These are phyloP conservation scores for Cadophora sp. DNA, from an alignment of 2,329 filamentous ascomycete genomes.

Conservation along the genomic window DNA sequence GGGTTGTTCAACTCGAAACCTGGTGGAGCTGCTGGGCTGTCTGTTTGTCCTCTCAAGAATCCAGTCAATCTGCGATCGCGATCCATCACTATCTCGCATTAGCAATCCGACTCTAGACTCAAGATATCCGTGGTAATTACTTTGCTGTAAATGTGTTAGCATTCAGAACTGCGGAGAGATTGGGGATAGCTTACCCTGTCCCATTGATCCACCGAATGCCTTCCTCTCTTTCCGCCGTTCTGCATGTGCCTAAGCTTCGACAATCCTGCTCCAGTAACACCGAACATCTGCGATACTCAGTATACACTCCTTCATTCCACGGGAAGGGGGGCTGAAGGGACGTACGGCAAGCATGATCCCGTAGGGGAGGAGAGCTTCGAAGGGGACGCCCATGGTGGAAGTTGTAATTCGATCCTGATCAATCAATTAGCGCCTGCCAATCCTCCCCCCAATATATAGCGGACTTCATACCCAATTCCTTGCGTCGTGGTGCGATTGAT, in stretches of 20 bases:
- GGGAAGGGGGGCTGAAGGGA: conserved; percentile 17
- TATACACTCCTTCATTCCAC: conserved; percentile 14
- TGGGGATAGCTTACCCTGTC: conserved; percentile 45
- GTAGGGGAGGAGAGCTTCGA: conserved; percentile 51
- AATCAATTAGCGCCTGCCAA: conserved; percentile 25
- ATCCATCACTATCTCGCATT: conserved; percentile 49
- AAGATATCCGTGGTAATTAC: conserved; percentile 33
- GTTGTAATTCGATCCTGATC: conserved; percentile 35
- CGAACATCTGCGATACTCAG: conserved; percentile 49
- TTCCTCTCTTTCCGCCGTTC: conserved; percentile 49
- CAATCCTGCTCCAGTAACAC: conserved; percentile 48
- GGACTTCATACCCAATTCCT: conserved; percentile 32
- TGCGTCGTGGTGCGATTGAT: conserved; percentile 34
- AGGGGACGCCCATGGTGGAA: conserved; percentile 50
- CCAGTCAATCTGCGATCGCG: conserved; percentile 51
- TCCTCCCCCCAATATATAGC: neutral
- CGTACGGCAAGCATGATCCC: conserved; percentile 50
- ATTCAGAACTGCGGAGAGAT: conserved; percentile 17
- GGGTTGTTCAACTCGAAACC: conserved; percentile 52
- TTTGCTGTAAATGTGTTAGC: conserved; percentile 46
- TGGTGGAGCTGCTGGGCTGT: conserved; percentile 46
- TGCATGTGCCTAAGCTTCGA: conserved; percentile 48
- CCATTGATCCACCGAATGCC: conserved; percentile 51
- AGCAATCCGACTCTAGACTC: conserved; percentile 19
- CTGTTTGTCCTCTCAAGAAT: conserved; percentile 49